Conservation (phyloP, 345 rosid genomes). For the Ceriops zippeliana region DNA sequence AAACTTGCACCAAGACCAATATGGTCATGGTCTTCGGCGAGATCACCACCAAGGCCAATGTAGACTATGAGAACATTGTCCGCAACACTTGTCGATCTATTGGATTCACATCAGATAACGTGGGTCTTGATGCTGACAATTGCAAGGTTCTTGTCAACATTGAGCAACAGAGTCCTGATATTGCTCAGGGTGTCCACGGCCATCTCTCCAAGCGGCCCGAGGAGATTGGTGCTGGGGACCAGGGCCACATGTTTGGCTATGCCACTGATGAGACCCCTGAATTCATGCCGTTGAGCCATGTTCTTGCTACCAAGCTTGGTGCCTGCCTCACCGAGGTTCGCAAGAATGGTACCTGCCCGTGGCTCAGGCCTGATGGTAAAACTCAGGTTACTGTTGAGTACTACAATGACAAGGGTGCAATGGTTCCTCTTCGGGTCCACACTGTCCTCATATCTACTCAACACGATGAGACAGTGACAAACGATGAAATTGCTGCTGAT, state of each 20-base stretch:
- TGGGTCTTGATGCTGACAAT: constrained; percentile 1
- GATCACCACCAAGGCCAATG: constrained; percentile 4
- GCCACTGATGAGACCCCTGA: constrained; percentile 24
- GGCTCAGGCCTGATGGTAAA: constrained; percentile 74
- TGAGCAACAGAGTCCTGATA: constrained; percentile 4
- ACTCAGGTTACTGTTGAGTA: constrained; percentile 66
- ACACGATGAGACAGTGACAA: constrained; percentile 63
- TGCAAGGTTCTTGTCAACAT: constrained; percentile 3
- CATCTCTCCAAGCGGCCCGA: not conserved
- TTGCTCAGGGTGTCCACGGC: constrained; percentile 5
- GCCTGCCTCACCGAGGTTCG: constrained; percentile 77
- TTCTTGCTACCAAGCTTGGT: constrained; percentile 72
- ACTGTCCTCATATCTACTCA: constrained; percentile 67
- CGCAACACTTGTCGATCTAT: not conserved
- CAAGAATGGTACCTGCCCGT: constrained; percentile 68
- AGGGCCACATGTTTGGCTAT: constrained; percentile 4
- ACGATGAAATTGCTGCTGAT: constrained; percentile 76
- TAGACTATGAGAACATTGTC: constrained; percentile 2
- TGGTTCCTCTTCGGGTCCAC: constrained; percentile 83
- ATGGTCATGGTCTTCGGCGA: constrained; percentile 2
- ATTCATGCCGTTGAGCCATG: constrained; percentile 76
- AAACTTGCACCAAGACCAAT: constrained; percentile 2
- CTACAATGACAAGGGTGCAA: constrained; percentile 55
- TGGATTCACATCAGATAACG: constrained; percentile 1
- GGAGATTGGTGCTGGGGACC: constrained; percentile 4